Conservation (phyloP, 139 green algal genomes). For the Spirogloea muscicola region DNA sequence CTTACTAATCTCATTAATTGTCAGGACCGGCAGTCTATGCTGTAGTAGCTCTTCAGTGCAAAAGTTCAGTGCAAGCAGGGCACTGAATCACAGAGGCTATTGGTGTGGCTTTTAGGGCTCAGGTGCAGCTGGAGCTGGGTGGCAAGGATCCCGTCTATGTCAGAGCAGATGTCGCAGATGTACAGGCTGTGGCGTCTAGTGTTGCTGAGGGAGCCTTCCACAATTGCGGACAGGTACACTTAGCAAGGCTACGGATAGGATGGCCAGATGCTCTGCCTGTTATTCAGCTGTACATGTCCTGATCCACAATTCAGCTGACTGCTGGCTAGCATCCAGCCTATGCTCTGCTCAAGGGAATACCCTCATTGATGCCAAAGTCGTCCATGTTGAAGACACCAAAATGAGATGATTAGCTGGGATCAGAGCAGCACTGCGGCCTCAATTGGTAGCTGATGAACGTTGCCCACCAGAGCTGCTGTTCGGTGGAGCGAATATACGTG, state of each 20-base stretch:
- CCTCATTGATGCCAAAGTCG: neutral
- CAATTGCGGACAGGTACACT: constrained; percentile 12
- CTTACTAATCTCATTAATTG: too few species aligned
- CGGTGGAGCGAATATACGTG: constrained; percentile 46
- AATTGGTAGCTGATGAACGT: neutral
- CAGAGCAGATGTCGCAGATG: constrained; percentile 27
- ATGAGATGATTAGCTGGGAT: neutral
- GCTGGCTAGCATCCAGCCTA: neutral
- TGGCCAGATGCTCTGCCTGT: neutral
- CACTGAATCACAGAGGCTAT: neutral
- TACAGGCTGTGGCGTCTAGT: constrained; percentile 7
- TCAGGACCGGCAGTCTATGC: neutral
- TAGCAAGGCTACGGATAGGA: neutral
- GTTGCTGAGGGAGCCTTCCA: constrained; percentile 45
- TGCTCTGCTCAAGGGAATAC: neutral
- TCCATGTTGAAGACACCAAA: neutral
- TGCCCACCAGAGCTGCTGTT: constrained; percentile 41
- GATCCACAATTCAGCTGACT: neutral
- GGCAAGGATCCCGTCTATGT: constrained; percentile 46
- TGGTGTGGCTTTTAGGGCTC: neutral
- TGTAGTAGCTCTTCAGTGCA: neutral
- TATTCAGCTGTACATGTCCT: neutral
- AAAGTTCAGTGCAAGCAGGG: neutral
- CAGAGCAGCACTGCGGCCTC: neutral
- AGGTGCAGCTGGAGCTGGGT: constrained; percentile 43